A percentile compares a stretch with the other conserved stretches of the same genome.
Evolutionary conservation across 2,329 filamentous ascomycete genomes (phyloP).

Genomic region (Botryosphaeria dothidea): DNA sequence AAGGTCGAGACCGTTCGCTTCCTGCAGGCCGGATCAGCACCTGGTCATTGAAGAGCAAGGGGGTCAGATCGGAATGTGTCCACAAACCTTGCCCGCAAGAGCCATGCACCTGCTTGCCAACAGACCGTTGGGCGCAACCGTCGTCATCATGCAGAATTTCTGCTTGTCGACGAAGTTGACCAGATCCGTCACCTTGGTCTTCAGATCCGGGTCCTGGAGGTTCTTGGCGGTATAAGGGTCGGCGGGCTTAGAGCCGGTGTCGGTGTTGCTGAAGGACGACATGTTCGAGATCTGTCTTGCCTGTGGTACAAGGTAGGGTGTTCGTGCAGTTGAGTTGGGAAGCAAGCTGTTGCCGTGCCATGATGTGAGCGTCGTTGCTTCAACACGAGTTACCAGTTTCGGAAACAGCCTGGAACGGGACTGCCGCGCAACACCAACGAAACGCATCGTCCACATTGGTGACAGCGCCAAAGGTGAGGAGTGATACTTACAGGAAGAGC

Average conservation of each 20-base stretch:
- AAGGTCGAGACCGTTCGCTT: slow-evolving; percentile 75
- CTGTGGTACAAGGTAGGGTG: neutral
- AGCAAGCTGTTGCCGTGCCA: neutral
- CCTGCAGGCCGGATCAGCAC: slow-evolving; percentile 50
- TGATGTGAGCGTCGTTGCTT: slow-evolving; percentile 1
- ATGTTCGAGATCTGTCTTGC: neutral
- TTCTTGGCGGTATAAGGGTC: slow-evolving; percentile 83
- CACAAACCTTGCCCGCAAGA: slow-evolving; percentile 69
- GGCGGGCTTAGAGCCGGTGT: slow-evolving; percentile 49
- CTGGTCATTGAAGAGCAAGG: neutral
- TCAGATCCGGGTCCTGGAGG: slow-evolving; percentile 67
- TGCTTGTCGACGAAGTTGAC: slow-evolving; percentile 67
- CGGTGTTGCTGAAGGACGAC: slow-evolving; percentile 40
- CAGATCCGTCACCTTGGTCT: slow-evolving; percentile 77
- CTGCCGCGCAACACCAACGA: neutral
- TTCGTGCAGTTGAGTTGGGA: neutral
- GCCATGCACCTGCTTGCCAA: slow-evolving; percentile 86
- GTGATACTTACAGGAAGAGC: neutral
- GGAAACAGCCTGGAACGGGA: neutral
- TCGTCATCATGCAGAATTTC: slow-evolving; percentile 92
- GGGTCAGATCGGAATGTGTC: neutral
- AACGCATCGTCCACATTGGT: neutral
- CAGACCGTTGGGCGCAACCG: slow-evolving; percentile 64
- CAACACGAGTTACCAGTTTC: neutral
- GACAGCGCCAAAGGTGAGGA: neutral